Percentiles rank a stretch among this genome's conserved stretches.
These are phyloP conservation scores for Plasmodium coatneyi DNA, from an alignment of 169 alveolate species.

Conservation along the genomic window DNA sequence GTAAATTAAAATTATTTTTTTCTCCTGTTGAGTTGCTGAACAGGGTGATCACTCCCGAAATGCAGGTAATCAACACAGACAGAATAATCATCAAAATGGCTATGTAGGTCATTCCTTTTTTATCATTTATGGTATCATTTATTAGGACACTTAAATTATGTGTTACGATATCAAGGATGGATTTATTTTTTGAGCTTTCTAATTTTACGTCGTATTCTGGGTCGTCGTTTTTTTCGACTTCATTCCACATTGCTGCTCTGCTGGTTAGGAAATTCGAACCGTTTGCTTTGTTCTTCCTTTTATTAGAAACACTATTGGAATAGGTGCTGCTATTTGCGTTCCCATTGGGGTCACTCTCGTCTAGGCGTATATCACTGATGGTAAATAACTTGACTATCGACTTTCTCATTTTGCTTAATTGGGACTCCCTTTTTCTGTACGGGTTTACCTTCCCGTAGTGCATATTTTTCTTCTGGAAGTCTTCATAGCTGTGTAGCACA, in stretches of 20 bases:
- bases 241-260: slow-evolving; percentile 71
- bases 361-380: slow-evolving; percentile 5
- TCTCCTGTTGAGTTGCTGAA: slow-evolving; percentile 1
- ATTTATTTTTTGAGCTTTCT: slow-evolving; percentile 62
- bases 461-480: slow-evolving; percentile 67
- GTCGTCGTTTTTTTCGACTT: slow-evolving; percentile 59
- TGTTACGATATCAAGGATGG: neutral
- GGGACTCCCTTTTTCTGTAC: slow-evolving; percentile 44
- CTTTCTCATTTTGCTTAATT: slow-evolving; percentile 21
- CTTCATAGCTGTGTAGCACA: slow-evolving; percentile 68
- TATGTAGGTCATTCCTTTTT: slow-evolving; percentile 66
- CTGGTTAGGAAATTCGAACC: slow-evolving; percentile 20
- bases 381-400: slow-evolving; percentile 30
- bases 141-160: slow-evolving; percentile 3
- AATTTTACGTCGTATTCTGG: slow-evolving; percentile 56
- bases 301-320: neutral
- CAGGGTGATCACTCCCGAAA: slow-evolving; percentile 63
- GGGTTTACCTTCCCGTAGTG: slow-evolving; percentile 59
- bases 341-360: neutral
- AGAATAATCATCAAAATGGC: slow-evolving; percentile 46
- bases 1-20: neutral
- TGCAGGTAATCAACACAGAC: slow-evolving; percentile 41
- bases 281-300: neutral
- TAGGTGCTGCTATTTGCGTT: neutral
- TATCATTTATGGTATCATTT: slow-evolving; percentile 63